Conservation (phyloP, 1,284 basidiomycete species). For the Ceratobasidium papillatum region DNA sequence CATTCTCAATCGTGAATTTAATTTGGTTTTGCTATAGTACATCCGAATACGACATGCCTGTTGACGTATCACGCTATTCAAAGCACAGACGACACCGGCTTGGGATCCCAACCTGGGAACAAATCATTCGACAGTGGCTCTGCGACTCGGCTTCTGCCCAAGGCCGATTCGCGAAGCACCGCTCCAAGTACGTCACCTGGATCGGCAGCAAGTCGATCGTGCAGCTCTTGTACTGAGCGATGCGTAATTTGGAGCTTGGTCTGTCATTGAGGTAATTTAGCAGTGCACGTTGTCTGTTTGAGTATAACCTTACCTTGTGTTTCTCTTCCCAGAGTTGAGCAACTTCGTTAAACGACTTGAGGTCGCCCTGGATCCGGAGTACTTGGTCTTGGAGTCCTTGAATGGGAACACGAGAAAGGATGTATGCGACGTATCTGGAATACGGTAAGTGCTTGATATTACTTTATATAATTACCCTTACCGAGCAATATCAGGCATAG, state of each 20-base stretch:
- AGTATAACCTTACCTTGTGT: slow-evolving; percentile 6
- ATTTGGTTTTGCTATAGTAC: no score
- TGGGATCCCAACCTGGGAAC: slow-evolving; percentile 21
- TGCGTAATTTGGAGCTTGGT: slow-evolving; percentile 16
- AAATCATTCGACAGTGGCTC: slow-evolving; percentile 34
- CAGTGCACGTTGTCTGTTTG: background rate
- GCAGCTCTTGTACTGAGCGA: slow-evolving; percentile 21
- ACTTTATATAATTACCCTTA: background rate
- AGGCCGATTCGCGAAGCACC: slow-evolving; percentile 17
- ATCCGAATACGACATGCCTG: no score
- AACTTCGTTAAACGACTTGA: slow-evolving; percentile 39
- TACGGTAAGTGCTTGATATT: background rate
- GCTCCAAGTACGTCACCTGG: slow-evolving; percentile 17
- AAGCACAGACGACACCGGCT: slow-evolving; percentile 8
- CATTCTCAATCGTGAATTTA: no score
- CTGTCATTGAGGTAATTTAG: background rate
- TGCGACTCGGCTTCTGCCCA: slow-evolving; percentile 15
- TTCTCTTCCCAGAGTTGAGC: slow-evolving; percentile 39
- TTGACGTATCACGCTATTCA: background rate
- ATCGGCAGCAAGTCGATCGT: slow-evolving; percentile 7
- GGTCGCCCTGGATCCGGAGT: slow-evolving; percentile 37
- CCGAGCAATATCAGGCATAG: slow-evolving; percentile 39
- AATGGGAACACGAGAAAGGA: slow-evolving; percentile 22
- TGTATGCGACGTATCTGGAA: slow-evolving; percentile 28
- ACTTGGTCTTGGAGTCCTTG: slow-evolving; percentile 30